Base-by-base conservation (phyloP, 2,329 filamentous ascomycete genomes). In the Stachybotrys elegans region DNA sequence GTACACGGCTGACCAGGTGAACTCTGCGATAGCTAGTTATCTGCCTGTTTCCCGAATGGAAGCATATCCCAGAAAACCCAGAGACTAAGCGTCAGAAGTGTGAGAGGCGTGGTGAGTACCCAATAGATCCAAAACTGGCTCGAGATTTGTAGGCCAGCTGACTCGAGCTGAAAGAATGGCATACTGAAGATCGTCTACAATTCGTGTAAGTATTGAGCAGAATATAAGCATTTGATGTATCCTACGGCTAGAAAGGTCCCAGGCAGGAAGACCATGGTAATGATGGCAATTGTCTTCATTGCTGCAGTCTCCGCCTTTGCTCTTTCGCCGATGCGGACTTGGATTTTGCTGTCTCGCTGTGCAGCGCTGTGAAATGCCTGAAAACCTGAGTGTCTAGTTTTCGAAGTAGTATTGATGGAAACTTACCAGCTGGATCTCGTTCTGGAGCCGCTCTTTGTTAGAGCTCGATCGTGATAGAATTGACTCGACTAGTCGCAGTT, bases 41-140 rank as follows among this genome's bases (percentile, higher is more conserved):
- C n/a, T n/a, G n/a, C n/a, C n/a, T n/a, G n/a, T n/a, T n/a, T n/a
- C n/a, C n/a, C n/a, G n/a, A n/a, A n/a, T n/a, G n/a, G n/a, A n/a
- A n/a, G n/a, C n/a, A n/a, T n/a, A n/a, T n/a, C n/a, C n/a, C n/a
- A 35, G 8, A 35, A 17, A 35, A 17, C 32, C 8, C 32, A 9
- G 8, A 9, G n/a, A n/a, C 7, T 35, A 8, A 35, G n/a, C 32
- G 32, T 16, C 9, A 35, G 14, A n/a, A 9, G 13, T 35, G 32
- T 7, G 13, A 46, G 32, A 14, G 44, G 44, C 7, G 21, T 21
- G 12, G 40, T 20, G 6, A 43, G 13, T 11, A 22, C 40, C 44
- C 44, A 46, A 21, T 38, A 46, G 13, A 46, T 46, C 44, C 44
- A 46, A 34, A 46, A 43, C 40, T 43, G 29, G 19, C 39, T 22